Conservation (phyloP, 345 rosid genomes). For the Heritiera fomes region DNA sequence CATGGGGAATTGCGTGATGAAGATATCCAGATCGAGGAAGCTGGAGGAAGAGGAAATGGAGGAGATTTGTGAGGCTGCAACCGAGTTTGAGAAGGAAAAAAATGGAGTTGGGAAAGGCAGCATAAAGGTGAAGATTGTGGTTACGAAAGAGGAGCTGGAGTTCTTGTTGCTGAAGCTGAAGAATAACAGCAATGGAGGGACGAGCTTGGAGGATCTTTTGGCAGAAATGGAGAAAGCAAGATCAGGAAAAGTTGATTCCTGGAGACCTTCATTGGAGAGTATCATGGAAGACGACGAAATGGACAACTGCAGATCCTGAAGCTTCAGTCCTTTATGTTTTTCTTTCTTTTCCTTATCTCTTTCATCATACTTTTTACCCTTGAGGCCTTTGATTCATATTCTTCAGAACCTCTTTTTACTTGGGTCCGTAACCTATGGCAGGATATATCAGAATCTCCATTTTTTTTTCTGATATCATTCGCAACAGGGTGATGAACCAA, state of each 20-base stretch:
- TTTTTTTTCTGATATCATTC: background rate
- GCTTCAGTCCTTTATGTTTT: background rate
- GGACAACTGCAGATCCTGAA: background rate
- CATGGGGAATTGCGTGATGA: slow-evolving; percentile 31
- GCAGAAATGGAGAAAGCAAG: slow-evolving; percentile 18
- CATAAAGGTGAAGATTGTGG: slow-evolving; percentile 71
- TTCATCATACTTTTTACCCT: background rate
- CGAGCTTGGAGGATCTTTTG: slow-evolving; percentile 14
- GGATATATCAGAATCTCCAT: background rate
- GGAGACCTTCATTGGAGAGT: slow-evolving; percentile 76
- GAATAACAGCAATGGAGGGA: slow-evolving; percentile 20
- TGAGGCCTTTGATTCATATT: background rate
- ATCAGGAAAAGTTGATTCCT: slow-evolving; percentile 17
- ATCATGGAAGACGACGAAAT: slow-evolving; percentile 31
- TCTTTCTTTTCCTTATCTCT: too few relatives aligned
- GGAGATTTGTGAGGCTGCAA: slow-evolving; percentile 2
- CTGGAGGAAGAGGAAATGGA: background rate
- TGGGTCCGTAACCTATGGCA: background rate
- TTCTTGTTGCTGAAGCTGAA: slow-evolving; percentile 52
- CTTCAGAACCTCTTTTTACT: background rate
- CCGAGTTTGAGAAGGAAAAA: background rate
- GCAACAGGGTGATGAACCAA: slow-evolving; percentile 4
- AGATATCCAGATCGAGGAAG: slow-evolving; percentile 10
- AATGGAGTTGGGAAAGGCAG: slow-evolving; percentile 35
- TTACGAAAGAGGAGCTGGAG: slow-evolving; percentile 70